A percentile compares a stretch with the other conserved stretches of the same genome.
phyloP scores from a whole-genome alignment of 805 yeast genomes.

The Scheffersomyces amazonensis region DNA sequence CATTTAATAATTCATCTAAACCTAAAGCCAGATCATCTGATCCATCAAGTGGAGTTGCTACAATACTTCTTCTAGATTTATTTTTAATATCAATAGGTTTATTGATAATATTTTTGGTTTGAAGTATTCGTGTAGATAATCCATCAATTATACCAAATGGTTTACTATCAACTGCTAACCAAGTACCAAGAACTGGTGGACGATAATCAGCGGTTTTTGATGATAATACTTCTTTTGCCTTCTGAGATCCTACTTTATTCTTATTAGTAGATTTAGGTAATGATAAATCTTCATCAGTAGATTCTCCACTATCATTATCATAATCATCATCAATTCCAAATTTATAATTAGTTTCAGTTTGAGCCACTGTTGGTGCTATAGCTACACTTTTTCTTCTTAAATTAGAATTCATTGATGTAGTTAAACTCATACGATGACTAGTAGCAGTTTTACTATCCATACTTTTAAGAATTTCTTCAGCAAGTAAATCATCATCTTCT shows the following conservation, averaged over 20 bases:
- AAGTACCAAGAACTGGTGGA: conserved; percentile 91
- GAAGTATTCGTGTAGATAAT: conserved; percentile 76
- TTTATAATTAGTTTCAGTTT: neutral
- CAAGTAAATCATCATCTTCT: neutral
- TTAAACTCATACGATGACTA: neutral
- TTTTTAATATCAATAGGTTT: conserved; percentile 2
- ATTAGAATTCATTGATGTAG: neutral
- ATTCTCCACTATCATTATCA: conserved; percentile 68
- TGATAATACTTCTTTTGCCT: conserved; percentile 89
- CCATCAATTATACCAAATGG: conserved; percentile 97
- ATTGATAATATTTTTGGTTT: conserved; percentile 19
- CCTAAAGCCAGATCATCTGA: conserved; percentile 39
- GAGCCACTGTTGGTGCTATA: neutral
- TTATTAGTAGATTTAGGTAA: conserved; percentile 65
- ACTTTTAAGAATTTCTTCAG: neutral
- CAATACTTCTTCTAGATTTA: conserved; percentile 16
- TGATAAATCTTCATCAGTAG: conserved; percentile 90
- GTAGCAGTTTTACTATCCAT: neutral
- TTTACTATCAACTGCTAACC: conserved; percentile 75
- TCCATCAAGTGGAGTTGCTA: neutral
- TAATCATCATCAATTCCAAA: conserved; percentile 17
- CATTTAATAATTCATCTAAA: conserved; percentile 81
- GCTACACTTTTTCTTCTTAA: neutral
- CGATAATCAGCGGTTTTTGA: conserved; percentile 80
- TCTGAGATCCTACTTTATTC: conserved; percentile 52